These are phyloP conservation scores for Proliferodiscus dingleyae DNA, from an alignment of 2,329 filamentous ascomycete genomes.

Conservation along the genomic window DNA sequence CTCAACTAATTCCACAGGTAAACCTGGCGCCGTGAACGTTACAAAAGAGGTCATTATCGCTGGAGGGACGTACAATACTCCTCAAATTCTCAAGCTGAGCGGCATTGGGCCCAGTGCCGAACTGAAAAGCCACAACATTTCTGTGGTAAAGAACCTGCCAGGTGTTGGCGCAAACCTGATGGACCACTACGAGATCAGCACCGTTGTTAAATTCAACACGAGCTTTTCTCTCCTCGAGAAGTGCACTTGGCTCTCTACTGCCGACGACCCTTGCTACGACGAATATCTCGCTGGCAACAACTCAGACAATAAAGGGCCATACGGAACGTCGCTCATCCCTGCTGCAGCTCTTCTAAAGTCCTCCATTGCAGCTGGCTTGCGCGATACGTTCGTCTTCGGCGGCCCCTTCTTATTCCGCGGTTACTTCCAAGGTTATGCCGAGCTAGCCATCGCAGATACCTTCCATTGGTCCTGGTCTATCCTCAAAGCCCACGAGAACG, in stretches of 20 bases:
- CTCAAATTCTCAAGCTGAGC: constrained; percentile 43
- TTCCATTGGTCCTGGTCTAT: constrained; percentile 37
- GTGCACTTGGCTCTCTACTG: constrained; percentile 33
- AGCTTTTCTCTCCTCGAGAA: constrained; percentile 35
- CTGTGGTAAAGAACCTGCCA: constrained; percentile 47
- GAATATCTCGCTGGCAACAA: constrained; percentile 16
- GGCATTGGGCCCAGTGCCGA: constrained; percentile 38
- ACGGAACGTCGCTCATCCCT: constrained; percentile 47
- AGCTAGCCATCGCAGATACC: constrained; percentile 32
- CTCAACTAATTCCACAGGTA: constrained; percentile 38
- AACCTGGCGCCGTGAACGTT: constrained; percentile 27
- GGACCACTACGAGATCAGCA: constrained; percentile 48
- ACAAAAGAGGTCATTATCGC: constrained; percentile 42
- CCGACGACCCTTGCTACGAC: constrained; percentile 34
- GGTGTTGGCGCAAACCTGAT: constrained; percentile 51
- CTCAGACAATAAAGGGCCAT: constrained; percentile 19
- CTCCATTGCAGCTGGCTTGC: constrained; percentile 35
- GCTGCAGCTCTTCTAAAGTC: constrained; percentile 30
- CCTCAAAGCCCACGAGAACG: constrained; percentile 60
- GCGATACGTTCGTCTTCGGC: constrained; percentile 34
- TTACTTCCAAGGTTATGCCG: constrained; percentile 39
- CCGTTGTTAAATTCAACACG: constrained; percentile 37
- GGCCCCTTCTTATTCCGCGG: constrained; percentile 34
- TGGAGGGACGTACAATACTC: constrained; percentile 42
- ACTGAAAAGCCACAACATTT: constrained; percentile 40